phyloP scores from a whole-genome alignment of 768 basidiomycete species.

The Exsudoporus frostii region DNA sequence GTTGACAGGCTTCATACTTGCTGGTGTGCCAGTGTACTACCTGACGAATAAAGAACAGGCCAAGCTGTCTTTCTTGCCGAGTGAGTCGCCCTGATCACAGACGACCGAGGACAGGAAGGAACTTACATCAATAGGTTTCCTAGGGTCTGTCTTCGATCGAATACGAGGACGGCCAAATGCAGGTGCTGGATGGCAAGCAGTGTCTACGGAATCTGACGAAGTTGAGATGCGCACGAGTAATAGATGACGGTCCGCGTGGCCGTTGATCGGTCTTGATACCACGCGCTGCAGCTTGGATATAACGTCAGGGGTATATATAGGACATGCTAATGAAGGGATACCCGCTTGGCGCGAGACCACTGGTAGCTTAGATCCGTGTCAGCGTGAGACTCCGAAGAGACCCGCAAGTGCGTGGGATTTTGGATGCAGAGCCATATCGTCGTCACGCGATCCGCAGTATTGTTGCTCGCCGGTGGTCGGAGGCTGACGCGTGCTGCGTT shows the following conservation, averaged over 20 bases:
- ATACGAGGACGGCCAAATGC: constrained; percentile 50
- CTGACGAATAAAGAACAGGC: constrained; percentile 57
- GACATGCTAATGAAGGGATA: neutral
- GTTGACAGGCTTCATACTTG: constrained; percentile 65
- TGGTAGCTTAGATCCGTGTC: too few species aligned
- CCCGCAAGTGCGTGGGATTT: neutral
- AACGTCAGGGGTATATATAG: neutral
- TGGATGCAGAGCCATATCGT: neutral
- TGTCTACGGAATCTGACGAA: constrained; percentile 62
- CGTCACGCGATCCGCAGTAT: too few species aligned
- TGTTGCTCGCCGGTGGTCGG: neutral
- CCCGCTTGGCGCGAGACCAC: neutral
- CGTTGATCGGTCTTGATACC: neutral
- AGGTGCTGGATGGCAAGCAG: constrained; percentile 72
- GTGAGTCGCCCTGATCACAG: constrained; percentile 33
- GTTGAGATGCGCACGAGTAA: constrained; percentile 51
- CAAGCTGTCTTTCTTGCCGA: constrained; percentile 25
- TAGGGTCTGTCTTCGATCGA: constrained; percentile 42
- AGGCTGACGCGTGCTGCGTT: neutral
- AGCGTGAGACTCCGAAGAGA: too few species aligned
- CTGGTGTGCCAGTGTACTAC: constrained; percentile 82
- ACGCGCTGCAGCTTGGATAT: neutral
- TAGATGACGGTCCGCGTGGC: too few species aligned
- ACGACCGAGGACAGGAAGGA: neutral
- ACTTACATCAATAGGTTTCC: constrained; percentile 33